Conservation (phyloP, 2,329 filamentous ascomycete species). For the Thielaviopsis musarum region DNA sequence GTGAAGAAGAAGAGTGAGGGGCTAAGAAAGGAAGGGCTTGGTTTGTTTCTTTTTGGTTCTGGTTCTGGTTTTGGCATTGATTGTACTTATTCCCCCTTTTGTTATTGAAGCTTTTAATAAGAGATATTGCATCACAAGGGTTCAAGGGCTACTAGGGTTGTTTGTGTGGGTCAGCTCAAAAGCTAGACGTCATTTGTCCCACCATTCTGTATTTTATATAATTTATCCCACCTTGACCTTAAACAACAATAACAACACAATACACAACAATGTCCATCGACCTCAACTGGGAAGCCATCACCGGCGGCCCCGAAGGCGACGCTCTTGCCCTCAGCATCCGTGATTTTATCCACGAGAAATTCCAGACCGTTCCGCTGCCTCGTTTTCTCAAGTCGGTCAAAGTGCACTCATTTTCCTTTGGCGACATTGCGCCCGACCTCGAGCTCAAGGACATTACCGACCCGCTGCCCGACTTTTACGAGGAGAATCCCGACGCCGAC, state of each 20-base stretch:
- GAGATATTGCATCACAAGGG: neutral
- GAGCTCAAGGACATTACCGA: constrained; percentile 96
- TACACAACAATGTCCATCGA: constrained; percentile 73
- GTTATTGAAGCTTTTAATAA: neutral
- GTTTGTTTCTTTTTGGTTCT: too few relatives aligned
- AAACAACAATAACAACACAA: neutral
- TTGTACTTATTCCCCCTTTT: too few relatives aligned
- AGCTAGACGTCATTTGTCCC: neutral
- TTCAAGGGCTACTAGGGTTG: neutral
- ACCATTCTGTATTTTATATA: too few relatives aligned
- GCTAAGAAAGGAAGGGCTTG: neutral
- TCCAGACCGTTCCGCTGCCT: constrained; percentile 79
- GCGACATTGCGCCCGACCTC: constrained; percentile 62
- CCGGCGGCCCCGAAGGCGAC: constrained; percentile 70
- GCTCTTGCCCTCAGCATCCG: constrained; percentile 75
- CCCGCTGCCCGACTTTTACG: constrained; percentile 90
- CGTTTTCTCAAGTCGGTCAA: constrained; percentile 94
- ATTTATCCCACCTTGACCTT: neutral
- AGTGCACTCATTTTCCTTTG: constrained; percentile 89
- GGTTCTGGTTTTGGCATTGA: too few relatives aligned
- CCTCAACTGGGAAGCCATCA: constrained; percentile 89
- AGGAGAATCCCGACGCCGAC: constrained; percentile 48
- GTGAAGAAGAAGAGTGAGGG: neutral
- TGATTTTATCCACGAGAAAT: constrained; percentile 86
- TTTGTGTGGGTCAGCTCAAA: neutral